These are phyloP conservation scores for Globisporangium uncinulatum DNA, from an alignment of 352 stramenopile species.

Conservation along the genomic window DNA sequence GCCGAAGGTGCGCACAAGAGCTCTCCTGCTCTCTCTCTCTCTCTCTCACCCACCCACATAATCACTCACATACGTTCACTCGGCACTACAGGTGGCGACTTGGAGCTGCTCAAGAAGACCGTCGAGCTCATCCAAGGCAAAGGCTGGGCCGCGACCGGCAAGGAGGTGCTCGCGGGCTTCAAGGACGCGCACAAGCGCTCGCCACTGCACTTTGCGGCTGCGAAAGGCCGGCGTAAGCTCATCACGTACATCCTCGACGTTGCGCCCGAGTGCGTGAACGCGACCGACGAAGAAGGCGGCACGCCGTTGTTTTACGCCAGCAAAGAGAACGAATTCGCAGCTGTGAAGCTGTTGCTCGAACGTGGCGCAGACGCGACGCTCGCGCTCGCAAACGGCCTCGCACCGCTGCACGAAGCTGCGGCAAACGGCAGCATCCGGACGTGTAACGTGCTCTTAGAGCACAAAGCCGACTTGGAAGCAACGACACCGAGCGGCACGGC, in stretches of 20 bases:
- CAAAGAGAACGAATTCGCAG: constrained; percentile 74
- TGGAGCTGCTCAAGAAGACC: constrained; percentile 64
- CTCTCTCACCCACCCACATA: constrained; percentile 2
- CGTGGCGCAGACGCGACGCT: constrained; percentile 47
- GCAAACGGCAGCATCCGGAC: constrained; percentile 62
- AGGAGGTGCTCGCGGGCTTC: constrained; percentile 61
- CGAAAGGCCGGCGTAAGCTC: constrained; percentile 73
- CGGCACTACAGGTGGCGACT: constrained; percentile 78
- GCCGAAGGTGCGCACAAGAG: constrained; percentile 48
- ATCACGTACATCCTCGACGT: constrained; percentile 65
- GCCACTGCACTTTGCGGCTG: constrained; percentile 73
- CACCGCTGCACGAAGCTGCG: constrained; percentile 61
- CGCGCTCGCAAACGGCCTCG: constrained; percentile 53
- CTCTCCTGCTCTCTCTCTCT: constrained; percentile 2
- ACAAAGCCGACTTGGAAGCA: constrained; percentile 49
- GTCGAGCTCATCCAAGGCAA: constrained; percentile 51
- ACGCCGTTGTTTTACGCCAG: constrained; percentile 64
- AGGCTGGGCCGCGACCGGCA: constrained; percentile 43
- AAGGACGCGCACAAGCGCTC: constrained; percentile 80
- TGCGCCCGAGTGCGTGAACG: constrained; percentile 48
- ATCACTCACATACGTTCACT: neutral
- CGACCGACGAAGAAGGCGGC: constrained; percentile 65
- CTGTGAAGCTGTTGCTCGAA: constrained; percentile 59
- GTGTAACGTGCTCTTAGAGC: constrained; percentile 47
- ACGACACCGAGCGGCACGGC: constrained; percentile 66